Evolutionary conservation across 495 filamentous ascomycete species (phyloP), one percentile per base, ranked within the genome.

Genomic region (Staphylotrichum tortipilum): DNA sequence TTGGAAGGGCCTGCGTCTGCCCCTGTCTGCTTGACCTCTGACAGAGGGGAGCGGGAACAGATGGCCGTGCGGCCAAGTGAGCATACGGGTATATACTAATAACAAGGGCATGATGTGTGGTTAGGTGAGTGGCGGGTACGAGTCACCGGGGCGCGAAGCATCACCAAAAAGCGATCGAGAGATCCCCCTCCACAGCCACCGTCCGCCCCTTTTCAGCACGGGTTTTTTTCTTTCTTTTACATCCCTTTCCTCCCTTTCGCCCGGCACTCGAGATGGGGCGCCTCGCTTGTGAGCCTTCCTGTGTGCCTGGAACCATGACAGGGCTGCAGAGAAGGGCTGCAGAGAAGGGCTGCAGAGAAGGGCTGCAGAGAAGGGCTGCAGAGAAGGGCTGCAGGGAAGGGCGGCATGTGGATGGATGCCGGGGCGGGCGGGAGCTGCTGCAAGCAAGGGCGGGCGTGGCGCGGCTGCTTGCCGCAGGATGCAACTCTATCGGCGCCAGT

Each of bases 371-470:
- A n/a, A 51, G 53, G 50, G 50, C 55, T 54, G 53, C 43, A 61
- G 26, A 28, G 10, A 42, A 35, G 44, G 34, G 19, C 19, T 28
- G n/a, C n/a, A n/a, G n/a, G n/a, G n/a, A n/a, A n/a, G n/a, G 28
- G 28, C 19, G 35, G 33, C 22, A 28, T 12, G 28, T 37, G 31
- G 26, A 28, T 7, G 17, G 41, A 19, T 30, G 41, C 41, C 10
- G 36, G 24, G 45, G 29, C 35, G 47, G 21, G 43, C 54, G 47
- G 47, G 43, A 47, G 22, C 21, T n/a, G n/a, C 43, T 55, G 55
- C 49, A 63, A 26, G 55, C 57, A 49, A 58, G 54, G 41, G 52
- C 55, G 58, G 57, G 55, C 52, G 44, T 40, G 53, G 53, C 53
- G 44, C 30, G 57, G 18, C 33, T 9, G 49, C 36, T 26, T 22